Percentiles rank a stretch among this genome's conserved stretches.
Evolutionary conservation across 768 basidiomycete genomes (phyloP).

Genomic region (Amanita pseudoporphyria): DNA sequence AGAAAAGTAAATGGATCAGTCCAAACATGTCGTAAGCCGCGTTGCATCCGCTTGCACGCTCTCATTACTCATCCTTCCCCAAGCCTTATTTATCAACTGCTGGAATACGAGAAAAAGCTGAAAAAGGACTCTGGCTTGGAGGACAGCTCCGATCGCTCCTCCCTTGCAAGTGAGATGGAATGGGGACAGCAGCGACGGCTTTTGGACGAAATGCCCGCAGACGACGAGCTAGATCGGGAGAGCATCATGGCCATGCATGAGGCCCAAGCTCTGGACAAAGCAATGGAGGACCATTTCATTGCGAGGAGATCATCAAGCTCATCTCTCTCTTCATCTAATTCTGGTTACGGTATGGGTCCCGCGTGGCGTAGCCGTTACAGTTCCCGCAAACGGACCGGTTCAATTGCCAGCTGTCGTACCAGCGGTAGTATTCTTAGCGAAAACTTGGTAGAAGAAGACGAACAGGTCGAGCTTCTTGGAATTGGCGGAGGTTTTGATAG

Average conservation of each 20-base stretch:
- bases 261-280: slow-evolving; percentile 76
- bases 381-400: slow-evolving; percentile 61
- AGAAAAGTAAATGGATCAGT: slow-evolving; percentile 79
- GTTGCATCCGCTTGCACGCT: slow-evolving; percentile 10
- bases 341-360: slow-evolving; percentile 56
- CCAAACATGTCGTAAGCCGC: slow-evolving; percentile 88
- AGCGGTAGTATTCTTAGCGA: slow-evolving; percentile 66
- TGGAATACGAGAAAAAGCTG: slow-evolving; percentile 81
- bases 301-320: slow-evolving; percentile 66
- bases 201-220: slow-evolving; percentile 46
- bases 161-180: slow-evolving; percentile 59
- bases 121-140: slow-evolving; percentile 41
- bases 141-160: slow-evolving; percentile 36
- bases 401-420: slow-evolving; percentile 63
- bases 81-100: slow-evolving; percentile 87
- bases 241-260: slow-evolving; percentile 57
- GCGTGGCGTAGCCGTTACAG: slow-evolving; percentile 59
- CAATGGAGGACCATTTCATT: slow-evolving; percentile 77
- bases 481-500: slow-evolving; percentile 56
- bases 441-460: slow-evolving; percentile 74
- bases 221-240: slow-evolving; percentile 45
- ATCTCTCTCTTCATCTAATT: slow-evolving; percentile 43
- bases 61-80: slow-evolving; percentile 13
- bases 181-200: slow-evolving; percentile 64
- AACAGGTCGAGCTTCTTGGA: slow-evolving; percentile 64